Evolutionary conservation across 169 alveolate species (phyloP).

Genomic region (Cryptosporidium ubiquitum): DNA sequence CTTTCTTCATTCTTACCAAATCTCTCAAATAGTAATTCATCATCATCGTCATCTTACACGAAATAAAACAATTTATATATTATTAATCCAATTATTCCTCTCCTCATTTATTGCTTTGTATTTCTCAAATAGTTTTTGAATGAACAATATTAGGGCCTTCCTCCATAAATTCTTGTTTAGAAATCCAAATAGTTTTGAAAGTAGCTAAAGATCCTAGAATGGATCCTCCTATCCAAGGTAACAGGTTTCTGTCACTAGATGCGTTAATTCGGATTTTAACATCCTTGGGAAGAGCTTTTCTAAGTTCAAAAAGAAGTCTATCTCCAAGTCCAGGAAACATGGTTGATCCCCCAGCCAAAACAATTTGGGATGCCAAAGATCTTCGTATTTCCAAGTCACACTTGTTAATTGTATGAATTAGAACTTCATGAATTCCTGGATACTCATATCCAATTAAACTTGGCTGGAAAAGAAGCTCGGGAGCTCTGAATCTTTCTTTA

Average conservation of each 20-base stretch:
- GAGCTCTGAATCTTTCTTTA: conserved; percentile 86
- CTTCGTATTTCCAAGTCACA: conserved; percentile 88
- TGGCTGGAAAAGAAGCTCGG: conserved; percentile 89
- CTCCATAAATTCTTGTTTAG: conserved; percentile 86
- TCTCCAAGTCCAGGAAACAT: conserved; percentile 87
- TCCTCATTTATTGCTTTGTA: not conserved
- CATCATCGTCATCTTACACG: not conserved
- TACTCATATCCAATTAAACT: conserved; percentile 85
- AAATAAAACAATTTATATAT: not conserved
- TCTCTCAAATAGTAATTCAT: not conserved
- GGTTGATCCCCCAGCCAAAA: conserved; percentile 89
- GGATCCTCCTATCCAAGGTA: conserved; percentile 91
- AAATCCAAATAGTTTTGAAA: conserved; percentile 88
- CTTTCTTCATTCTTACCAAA: conserved; percentile 8
- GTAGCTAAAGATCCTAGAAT: conserved; percentile 85
- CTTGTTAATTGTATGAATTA: conserved; percentile 83
- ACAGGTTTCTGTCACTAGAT: conserved; percentile 83
- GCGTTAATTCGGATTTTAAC: conserved; percentile 77
- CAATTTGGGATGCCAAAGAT: conserved; percentile 81
- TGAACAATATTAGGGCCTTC: conserved; percentile 84
- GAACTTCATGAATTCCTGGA: conserved; percentile 84
- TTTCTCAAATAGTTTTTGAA: conserved; percentile 78
- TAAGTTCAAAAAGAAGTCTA: conserved; percentile 85
- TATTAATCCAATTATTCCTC: not conserved
- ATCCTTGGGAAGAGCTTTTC: conserved; percentile 83